phyloP scores from a whole-genome alignment of 2,329 filamentous ascomycete genomes.

The Claviceps humidiphila region DNA sequence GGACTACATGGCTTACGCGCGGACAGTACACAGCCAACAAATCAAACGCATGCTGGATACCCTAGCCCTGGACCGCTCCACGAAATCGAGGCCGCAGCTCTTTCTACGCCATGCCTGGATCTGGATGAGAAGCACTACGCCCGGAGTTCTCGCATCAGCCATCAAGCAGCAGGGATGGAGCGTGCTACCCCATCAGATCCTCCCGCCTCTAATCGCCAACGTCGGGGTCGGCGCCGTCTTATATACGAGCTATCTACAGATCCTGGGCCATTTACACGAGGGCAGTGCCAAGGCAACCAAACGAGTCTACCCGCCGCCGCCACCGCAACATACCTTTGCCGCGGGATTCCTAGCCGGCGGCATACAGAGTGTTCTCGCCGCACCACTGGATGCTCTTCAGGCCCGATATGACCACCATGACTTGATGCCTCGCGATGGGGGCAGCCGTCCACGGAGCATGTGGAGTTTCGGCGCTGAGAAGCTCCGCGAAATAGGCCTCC shows the following conservation, averaged over 20 bases:
- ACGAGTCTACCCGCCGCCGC: constrained; percentile 57
- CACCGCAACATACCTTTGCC: constrained; percentile 48
- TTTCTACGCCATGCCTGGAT: constrained; percentile 29
- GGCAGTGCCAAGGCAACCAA: constrained; percentile 43
- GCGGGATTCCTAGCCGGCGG: constrained; percentile 58
- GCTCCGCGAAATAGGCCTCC: constrained; percentile 56
- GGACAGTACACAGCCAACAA: constrained; percentile 37
- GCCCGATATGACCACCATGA: constrained; percentile 53
- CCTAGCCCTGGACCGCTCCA: constrained; percentile 20
- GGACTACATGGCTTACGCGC: constrained; percentile 58
- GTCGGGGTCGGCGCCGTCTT: constrained; percentile 60
- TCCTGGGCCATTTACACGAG: constrained; percentile 51
- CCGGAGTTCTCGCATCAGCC: constrained; percentile 54
- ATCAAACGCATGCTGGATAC: constrained; percentile 23
- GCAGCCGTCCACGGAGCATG: constrained; percentile 44
- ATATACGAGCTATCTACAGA: constrained; percentile 64
- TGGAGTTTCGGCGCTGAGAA: constrained; percentile 55
- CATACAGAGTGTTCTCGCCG: constrained; percentile 58
- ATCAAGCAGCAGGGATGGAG: constrained; percentile 58
- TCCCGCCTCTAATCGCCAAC: constrained; percentile 63
- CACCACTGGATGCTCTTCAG: constrained; percentile 63
- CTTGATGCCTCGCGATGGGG: constrained; percentile 27
- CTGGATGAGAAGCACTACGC: constrained; percentile 50
- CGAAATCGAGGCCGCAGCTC: constrained; percentile 17
- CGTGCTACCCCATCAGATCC: constrained; percentile 62